Evolutionary conservation across 768 basidiomycete genomes (phyloP), one percentile per base, ranked within the genome.

Genomic region (Lentinula edodes): DNA sequence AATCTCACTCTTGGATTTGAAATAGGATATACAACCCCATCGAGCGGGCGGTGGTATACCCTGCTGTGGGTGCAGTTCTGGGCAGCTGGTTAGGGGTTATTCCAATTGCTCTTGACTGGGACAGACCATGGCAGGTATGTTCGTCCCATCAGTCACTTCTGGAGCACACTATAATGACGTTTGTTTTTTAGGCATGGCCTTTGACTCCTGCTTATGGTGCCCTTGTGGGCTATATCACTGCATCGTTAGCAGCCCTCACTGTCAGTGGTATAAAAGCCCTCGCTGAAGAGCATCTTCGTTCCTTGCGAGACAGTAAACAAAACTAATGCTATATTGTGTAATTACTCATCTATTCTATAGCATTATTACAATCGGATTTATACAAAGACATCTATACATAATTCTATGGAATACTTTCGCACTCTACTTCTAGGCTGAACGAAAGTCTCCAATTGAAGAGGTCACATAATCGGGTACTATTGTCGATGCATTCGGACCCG

Each of bases 41-140:
- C 32, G 96, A 98, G 71, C 78, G 88, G 57, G 85, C 86, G 0
- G 71, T 96, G 20, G 82, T 95, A 16, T 94, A 91, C 67, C 92
- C 96, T 15, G 82, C 83, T 10, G 68, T 88, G 28, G 92, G 92
- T 43, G 77, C 90, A 0, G 65, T 90, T 46, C 34, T 87, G 18
- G 96, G 95, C 5, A 79, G 83, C 48, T 97, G 94, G 95, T 39
- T 82, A 13, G 95, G 94, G 15, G 85, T 83, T 9, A 78, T 95
- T 51, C 91, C 93, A 2, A 88, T 95, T 51, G 90, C 93, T 0
- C 84, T 98, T 16, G 96, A 98, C 74, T 98, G 96, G 96, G 95
- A 95, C 69, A 83, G 93, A 41, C 93, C 95, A 6, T 98, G 95
- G 95, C 96, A 98, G 89, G 94, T 91, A 58, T 61, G 84, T 75